Evolutionary conservation across 1,284 basidiomycete species (phyloP).

Genomic region (Quambalaria eucalypti): DNA sequence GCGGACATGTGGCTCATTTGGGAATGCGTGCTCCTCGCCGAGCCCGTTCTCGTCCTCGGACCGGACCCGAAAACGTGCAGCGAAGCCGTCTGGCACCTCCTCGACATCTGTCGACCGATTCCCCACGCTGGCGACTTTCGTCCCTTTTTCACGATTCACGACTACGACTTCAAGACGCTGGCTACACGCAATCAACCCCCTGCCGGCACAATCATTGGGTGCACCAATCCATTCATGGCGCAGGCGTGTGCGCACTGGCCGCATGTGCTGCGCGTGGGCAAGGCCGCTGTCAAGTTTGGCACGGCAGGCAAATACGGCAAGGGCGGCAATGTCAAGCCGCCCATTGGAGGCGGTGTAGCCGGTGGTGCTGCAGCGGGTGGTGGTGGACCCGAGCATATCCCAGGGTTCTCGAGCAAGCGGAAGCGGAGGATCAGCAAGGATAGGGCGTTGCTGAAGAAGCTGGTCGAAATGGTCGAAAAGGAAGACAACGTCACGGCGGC

Average conservation of each 20-base stretch:
- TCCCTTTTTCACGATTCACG: conserved; percentile 93
- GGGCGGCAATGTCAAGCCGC: background rate
- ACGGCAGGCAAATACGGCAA: conserved; percentile 13
- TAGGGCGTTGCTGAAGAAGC: conserved; percentile 59
- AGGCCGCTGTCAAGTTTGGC: conserved; percentile 19
- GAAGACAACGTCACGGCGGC: conserved; percentile 43
- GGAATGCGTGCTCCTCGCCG: conserved; percentile 60
- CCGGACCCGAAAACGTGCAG: conserved; percentile 71
- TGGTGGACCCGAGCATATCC: conserved; percentile 30
- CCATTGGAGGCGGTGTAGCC: conserved; percentile 47
- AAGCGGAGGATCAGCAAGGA: conserved; percentile 81
- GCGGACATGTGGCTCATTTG: conserved; percentile 67
- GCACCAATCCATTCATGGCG: conserved; percentile 89
- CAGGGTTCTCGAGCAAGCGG: conserved; percentile 59
- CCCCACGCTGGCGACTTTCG: conserved; percentile 76
- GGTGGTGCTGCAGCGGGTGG: conserved; percentile 55
- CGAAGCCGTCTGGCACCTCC: conserved; percentile 58
- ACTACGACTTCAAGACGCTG: conserved; percentile 66
- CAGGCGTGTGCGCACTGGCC: conserved; percentile 85
- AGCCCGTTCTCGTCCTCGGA: conserved; percentile 73
- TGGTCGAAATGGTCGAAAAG: conserved; percentile 47
- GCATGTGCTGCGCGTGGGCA: conserved; percentile 62
- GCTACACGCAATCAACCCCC: conserved; percentile 77
- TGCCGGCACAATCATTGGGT: conserved; percentile 72
- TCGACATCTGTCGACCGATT: conserved; percentile 78